phyloP scores from a whole-genome alignment of 345 rosid genomes.

The Hibiscus mutabilis region DNA sequence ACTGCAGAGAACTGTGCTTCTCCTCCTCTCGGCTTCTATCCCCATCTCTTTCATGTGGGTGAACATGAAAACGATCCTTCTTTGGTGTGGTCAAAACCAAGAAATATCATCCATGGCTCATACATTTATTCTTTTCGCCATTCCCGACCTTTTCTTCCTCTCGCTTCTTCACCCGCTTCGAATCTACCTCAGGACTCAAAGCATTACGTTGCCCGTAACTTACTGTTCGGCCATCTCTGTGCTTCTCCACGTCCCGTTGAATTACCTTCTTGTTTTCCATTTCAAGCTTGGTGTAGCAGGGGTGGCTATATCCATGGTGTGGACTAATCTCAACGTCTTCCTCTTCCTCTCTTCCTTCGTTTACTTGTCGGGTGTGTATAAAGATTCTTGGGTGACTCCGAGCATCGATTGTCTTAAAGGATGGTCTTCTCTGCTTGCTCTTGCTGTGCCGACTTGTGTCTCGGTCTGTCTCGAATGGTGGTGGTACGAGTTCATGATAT shows the following conservation, averaged over 20 bases:
- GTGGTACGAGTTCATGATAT: slow-evolving; percentile 99
- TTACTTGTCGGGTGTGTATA: slow-evolving; percentile 62
- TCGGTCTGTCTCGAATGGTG: slow-evolving; percentile 99
- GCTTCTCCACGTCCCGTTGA: slow-evolving; percentile 73
- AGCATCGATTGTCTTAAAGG: slow-evolving; percentile 67
- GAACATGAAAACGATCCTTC: slow-evolving; percentile 62
- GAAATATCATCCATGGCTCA: slow-evolving; percentile 71
- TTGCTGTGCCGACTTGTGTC: slow-evolving; percentile 80
- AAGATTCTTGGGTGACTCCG: slow-evolving; percentile 78
- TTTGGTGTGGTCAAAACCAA: slow-evolving; percentile 78
- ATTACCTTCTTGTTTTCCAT: slow-evolving; percentile 63
- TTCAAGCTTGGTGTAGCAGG: slow-evolving; percentile 82
- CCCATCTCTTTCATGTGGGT: slow-evolving; percentile 86
- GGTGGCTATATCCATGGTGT: slow-evolving; percentile 83
- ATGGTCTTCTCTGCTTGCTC: slow-evolving; percentile 82
- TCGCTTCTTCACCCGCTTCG: slow-evolving; percentile 93
- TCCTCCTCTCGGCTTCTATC: slow-evolving; percentile 70
- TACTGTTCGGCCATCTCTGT: slow-evolving; percentile 84
- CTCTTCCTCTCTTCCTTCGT: slow-evolving; percentile 56
- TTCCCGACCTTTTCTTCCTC: slow-evolving; percentile 87
- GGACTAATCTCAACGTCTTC: slow-evolving; percentile 79
- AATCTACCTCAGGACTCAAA: slow-evolving; percentile 76
- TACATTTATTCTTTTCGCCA: slow-evolving; percentile 60
- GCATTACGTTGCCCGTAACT: slow-evolving; percentile 76
- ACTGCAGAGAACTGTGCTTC: slow-evolving; percentile 88